These are phyloP conservation scores for Blastomyces parvus DNA, from an alignment of 2,329 filamentous ascomycete genomes.

Conservation along the genomic window DNA sequence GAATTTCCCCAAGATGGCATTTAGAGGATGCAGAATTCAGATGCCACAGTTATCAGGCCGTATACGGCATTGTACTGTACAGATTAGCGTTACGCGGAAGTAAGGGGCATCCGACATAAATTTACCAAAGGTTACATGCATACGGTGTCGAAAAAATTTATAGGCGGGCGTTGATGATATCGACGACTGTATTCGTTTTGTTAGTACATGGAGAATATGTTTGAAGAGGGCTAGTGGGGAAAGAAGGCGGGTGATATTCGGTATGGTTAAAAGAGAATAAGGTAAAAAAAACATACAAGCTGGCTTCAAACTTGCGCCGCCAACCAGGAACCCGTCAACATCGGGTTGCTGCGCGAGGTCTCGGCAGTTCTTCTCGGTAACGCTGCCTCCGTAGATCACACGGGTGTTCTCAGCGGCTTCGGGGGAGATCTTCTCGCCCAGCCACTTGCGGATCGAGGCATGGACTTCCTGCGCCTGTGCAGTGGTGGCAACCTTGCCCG, in stretches of 20 bases:
- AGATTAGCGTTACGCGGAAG: background rate
- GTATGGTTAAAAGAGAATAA: background rate
- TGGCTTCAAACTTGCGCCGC: slow-evolving; percentile 93
- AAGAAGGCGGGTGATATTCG: background rate
- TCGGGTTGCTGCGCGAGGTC: slow-evolving; percentile 86
- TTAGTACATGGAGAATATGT: background rate
- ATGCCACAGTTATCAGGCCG: background rate
- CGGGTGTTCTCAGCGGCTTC: slow-evolving; percentile 77
- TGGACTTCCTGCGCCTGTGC: slow-evolving; percentile 92
- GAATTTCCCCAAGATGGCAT: background rate
- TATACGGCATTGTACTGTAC: background rate
- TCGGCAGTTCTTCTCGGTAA: slow-evolving; percentile 95
- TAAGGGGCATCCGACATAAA: background rate
- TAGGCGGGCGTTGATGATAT: slow-evolving; percentile 57
- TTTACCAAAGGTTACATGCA: background rate
- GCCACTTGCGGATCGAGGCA: slow-evolving; percentile 82
- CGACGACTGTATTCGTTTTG: slow-evolving; percentile 38
- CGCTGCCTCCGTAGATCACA: slow-evolving; percentile 92
- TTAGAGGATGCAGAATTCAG: background rate
- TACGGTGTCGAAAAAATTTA: slow-evolving; percentile 22
- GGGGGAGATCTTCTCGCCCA: slow-evolving; percentile 62
- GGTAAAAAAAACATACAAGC: slow-evolving; percentile 57
- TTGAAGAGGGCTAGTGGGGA: background rate
- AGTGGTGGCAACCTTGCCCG: slow-evolving; percentile 82
- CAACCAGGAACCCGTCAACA: slow-evolving; percentile 96